Evolutionary conservation across 805 yeast genomes (phyloP).

Genomic region (Cyberlindnera amylophila): DNA sequence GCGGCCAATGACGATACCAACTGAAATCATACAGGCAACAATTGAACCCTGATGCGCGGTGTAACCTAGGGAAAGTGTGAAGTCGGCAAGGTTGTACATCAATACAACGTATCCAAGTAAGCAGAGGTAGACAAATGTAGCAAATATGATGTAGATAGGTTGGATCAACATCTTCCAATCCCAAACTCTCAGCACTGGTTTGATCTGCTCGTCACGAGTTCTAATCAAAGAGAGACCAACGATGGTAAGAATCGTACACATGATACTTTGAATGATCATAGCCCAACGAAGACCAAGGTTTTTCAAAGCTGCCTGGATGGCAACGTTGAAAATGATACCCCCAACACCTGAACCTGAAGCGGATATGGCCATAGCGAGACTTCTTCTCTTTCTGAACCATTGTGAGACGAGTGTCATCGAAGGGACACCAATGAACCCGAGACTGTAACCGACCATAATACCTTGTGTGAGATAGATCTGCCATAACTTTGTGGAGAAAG

Average conservation of each 20-base stretch:
- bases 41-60: slow-evolving; percentile 49
- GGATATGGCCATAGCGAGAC: slow-evolving; percentile 39
- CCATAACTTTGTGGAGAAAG: slow-evolving; percentile 57
- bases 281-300: slow-evolving; percentile 31
- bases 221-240: slow-evolving; percentile 34
- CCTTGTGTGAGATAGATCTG: slow-evolving; percentile 69
- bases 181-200: slow-evolving; percentile 34
- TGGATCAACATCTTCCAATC: slow-evolving; percentile 38
- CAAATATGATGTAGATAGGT: slow-evolving; percentile 41
- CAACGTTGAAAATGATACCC: slow-evolving; percentile 39
- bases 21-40: slow-evolving; percentile 56
- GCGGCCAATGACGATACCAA: slow-evolving; percentile 53
- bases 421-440: slow-evolving; percentile 56
- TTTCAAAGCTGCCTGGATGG: slow-evolving; percentile 34
- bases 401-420: slow-evolving; percentile 60
- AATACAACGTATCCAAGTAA: slow-evolving; percentile 59
- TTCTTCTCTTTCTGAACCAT: slow-evolving; percentile 63
- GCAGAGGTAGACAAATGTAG: slow-evolving; percentile 42
- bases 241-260: slow-evolving; percentile 32
- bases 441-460: slow-evolving; percentile 48
- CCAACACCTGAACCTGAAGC: slow-evolving; percentile 43
- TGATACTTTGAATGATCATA: slow-evolving; percentile 33
- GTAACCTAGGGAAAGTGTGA: slow-evolving; percentile 58
- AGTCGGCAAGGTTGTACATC: slow-evolving; percentile 56
- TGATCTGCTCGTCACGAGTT: slow-evolving; percentile 36